Evolutionary conservation across 2,329 filamentous ascomycete species (phyloP).

Genomic region (Fonsecaea multimorphosa): DNA sequence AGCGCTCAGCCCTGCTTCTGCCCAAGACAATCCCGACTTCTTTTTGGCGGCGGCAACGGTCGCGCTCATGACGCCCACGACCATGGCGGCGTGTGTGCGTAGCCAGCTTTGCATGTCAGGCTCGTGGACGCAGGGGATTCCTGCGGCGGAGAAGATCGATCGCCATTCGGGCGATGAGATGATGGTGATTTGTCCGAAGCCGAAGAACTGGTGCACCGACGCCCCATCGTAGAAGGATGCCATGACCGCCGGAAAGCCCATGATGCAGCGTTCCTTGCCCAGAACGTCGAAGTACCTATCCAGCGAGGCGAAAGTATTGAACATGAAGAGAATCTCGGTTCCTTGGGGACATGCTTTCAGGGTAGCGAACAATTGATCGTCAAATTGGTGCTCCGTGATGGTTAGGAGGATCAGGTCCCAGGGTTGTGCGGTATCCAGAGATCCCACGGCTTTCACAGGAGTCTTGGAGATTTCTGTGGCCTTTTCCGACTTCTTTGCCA

Average conservation of each 20-base stretch:
- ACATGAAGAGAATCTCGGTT: conserved; percentile 25
- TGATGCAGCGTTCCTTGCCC: conserved; percentile 24
- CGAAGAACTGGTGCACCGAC: conserved; percentile 16
- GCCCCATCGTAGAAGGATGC: conserved; percentile 18
- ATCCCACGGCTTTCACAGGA: conserved; percentile 19
- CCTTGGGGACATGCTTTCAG: conserved; percentile 19
- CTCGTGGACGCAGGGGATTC: conserved; percentile 22
- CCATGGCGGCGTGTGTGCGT: conserved; percentile 26
- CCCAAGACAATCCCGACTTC: conserved; percentile 22
- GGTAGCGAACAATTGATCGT: conserved; percentile 21
- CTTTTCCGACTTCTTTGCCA: conserved; percentile 23
- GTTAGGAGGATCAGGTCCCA: conserved; percentile 23
- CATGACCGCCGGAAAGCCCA: conserved; percentile 23
- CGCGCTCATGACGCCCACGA: conserved; percentile 22
- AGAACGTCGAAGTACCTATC: conserved; percentile 20
- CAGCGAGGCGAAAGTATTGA: conserved; percentile 25
- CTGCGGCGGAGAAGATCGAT: conserved; percentile 25
- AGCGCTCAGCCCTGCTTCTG: conserved; percentile 17
- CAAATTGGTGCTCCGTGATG: conserved; percentile 22
- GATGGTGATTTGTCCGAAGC: conserved; percentile 20
- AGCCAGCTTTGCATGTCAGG: conserved; percentile 28
- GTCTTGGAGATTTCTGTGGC: conserved; percentile 20
- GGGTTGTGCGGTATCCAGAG: conserved; percentile 21
- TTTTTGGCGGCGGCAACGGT: conserved; percentile 19
- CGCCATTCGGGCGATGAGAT: conserved; percentile 26